Percentiles rank a stretch among this genome's conserved stretches.
Evolutionary conservation across 805 yeast species (phyloP).

Genomic region (Candida sanyiensis): DNA sequence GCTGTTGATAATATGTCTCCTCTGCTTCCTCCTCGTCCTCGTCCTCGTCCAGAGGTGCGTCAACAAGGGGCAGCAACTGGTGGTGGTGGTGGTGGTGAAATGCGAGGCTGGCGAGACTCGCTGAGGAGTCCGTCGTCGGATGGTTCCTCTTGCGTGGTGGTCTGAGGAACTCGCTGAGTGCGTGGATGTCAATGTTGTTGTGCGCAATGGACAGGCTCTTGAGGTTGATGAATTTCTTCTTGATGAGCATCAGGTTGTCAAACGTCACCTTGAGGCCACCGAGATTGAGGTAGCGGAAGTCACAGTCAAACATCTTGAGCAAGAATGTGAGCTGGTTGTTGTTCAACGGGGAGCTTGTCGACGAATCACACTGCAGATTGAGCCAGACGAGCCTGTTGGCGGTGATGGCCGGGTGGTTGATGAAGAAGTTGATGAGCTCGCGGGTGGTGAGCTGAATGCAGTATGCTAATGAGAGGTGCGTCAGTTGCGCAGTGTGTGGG

Average conservation of each 20-base stretch:
- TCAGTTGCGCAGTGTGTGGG: conserved; percentile 52
- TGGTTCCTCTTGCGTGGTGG: conserved; percentile 20
- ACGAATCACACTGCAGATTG: conserved; percentile 56
- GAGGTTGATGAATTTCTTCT: conserved; percentile 33
- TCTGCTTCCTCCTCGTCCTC: too few relatives aligned
- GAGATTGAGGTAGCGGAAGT: conserved; percentile 46
- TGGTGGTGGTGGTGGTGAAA: conserved; percentile 3
- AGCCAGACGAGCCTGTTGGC: conserved; percentile 55
- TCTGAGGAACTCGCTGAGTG: conserved; percentile 28
- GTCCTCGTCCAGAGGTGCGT: too few relatives aligned
- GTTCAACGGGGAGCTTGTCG: conserved; percentile 53
- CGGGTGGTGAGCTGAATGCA: conserved; percentile 67
- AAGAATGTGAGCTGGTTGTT: conserved; percentile 45
- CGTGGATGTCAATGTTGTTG: conserved; percentile 29
- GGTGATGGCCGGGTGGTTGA: conserved; percentile 60
- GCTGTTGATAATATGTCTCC: conserved; percentile 24
- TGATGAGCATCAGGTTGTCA: conserved; percentile 33
- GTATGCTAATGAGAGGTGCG: conserved; percentile 66
- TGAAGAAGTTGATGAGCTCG: conserved; percentile 62
- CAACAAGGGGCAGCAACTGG: conserved; percentile 3
- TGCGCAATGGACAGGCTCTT: conserved; percentile 33
- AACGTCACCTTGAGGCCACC: conserved; percentile 56
- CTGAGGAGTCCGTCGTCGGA: conserved; percentile 7
- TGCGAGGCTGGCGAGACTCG: conserved; percentile 4
- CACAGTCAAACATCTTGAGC: conserved; percentile 34